Percentiles rank a stretch among this genome's conserved stretches.
phyloP scores from a whole-genome alignment of 352 stramenopile species.

The Phytophthora vignae region DNA sequence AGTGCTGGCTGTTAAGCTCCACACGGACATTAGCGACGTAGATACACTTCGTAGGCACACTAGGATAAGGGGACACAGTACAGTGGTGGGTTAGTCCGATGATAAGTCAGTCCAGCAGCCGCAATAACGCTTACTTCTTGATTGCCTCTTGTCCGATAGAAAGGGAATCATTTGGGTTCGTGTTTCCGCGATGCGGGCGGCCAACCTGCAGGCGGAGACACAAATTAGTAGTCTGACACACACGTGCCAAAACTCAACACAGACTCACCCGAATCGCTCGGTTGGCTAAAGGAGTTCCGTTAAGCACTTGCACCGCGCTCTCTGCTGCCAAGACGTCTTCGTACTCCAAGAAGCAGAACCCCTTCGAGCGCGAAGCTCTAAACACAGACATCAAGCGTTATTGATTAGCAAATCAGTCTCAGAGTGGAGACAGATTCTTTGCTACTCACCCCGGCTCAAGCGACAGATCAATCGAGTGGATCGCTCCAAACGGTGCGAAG shows the following conservation, averaged over 20 bases:
- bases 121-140: constrained; percentile 59
- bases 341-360: constrained; percentile 87
- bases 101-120: neutral
- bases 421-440: neutral
- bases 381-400: constrained; percentile 7
- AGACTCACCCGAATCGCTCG: constrained; percentile 62
- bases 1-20: constrained; percentile 79
- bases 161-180: constrained; percentile 63
- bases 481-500: constrained; percentile 73
- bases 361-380: constrained; percentile 74
- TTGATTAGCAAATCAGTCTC: neutral
- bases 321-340: constrained; percentile 84
- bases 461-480: constrained; percentile 80
- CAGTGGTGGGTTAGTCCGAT: neutral
- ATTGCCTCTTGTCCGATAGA: constrained; percentile 82
- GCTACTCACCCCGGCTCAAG: constrained; percentile 71
- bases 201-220: constrained; percentile 51
- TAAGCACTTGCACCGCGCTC: constrained; percentile 81
- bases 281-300: constrained; percentile 68
- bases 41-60: constrained; percentile 75
- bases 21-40: constrained; percentile 77
- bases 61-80: constrained; percentile 27
- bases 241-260: neutral
- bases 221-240: neutral
- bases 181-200: constrained; percentile 77